Conservation (phyloP, 495 filamentous ascomycete species). For the Daldinia loculata region DNA sequence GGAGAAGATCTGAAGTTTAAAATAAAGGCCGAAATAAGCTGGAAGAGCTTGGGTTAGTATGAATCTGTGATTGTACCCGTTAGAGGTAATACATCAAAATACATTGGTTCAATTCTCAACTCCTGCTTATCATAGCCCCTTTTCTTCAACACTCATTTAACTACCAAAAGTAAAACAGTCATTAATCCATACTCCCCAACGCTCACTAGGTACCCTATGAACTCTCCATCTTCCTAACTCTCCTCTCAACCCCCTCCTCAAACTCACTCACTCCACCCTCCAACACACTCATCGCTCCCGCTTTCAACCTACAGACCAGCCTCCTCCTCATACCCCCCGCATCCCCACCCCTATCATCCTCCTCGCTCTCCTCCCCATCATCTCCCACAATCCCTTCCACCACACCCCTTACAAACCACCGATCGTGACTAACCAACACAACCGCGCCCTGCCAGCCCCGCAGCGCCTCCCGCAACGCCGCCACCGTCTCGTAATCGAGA, state of each 20-base stretch:
- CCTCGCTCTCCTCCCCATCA: slow-evolving; percentile 56
- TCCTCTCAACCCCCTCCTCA: slow-evolving; percentile 70
- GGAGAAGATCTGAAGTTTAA: too few species aligned
- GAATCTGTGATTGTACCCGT: too few species aligned
- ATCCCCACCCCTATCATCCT: slow-evolving; percentile 51
- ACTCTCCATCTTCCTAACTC: slow-evolving; percentile 55
- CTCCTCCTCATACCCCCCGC: slow-evolving; percentile 57
- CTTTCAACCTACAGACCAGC: slow-evolving; percentile 66
- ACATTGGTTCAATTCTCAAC: background rate
- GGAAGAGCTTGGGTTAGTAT: too few species aligned
- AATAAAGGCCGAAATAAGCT: too few species aligned
- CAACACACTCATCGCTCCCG: slow-evolving; percentile 65
- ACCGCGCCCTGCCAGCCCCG: slow-evolving; percentile 74
- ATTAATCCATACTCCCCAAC: too few species aligned
- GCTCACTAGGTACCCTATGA: background rate
- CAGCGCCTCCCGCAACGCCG: slow-evolving; percentile 71
- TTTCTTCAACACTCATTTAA: too few species aligned
- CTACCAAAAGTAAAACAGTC: too few species aligned
- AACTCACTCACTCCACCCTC: slow-evolving; percentile 68
- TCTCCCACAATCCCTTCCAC: slow-evolving; percentile 70
- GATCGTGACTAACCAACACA: slow-evolving; percentile 77
- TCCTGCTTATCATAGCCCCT: too few species aligned
- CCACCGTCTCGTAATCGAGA: slow-evolving; percentile 79
- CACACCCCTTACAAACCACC: slow-evolving; percentile 74
- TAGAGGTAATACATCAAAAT: background rate